Evolutionary conservation across 306 rosid species (phyloP), one percentile per base, ranked within the genome.

Genomic region (Pterocarpus macrocarpus): DNA sequence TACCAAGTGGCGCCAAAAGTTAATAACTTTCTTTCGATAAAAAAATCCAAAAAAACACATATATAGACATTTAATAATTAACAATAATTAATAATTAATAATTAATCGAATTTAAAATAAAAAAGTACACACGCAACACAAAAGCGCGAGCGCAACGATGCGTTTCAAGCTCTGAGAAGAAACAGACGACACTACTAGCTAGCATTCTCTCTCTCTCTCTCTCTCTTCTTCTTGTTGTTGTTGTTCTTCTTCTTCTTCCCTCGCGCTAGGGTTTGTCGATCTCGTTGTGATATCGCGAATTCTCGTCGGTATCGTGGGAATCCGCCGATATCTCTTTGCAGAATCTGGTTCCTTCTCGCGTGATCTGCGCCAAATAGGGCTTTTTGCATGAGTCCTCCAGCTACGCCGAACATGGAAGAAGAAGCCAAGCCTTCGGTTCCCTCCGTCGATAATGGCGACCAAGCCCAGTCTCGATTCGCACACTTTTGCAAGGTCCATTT

Each of bases 401-500:
- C 82, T 73, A 16, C 76, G 79, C 72, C 81, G 47, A 89, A 76
- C 70, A 86, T 81, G 94, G 95, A 89, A 61, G 92, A 90, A 61
- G 92, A 90, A 4, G n/a, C 38, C 7, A 90, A 86, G 33, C 57
- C 85, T 44, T 81, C 56, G 2, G 79, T 53, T 74, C 35, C 77
- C 12, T 13, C 78, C 38, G 10, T 81, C 0, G 81, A 73, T 1
- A 71, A 73, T 38, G 78, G 41, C 3, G 94, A 88, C 78, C 86
- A 86, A 11, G 71, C 81, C 5, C 83, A 67, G n/a, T 69, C 89
- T 80, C 86, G 97, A 70, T 92, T 94, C 82, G 44, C 79, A 2
- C 85, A 85, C 45, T 85, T 91, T 50, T 90, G 94, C 86, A 89
- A 95, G 98, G 98, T 94, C 64, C 14, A 12, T 50, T 50, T 50